Percentiles rank a stretch among this genome's conserved stretches.
Evolutionary conservation across 1,284 basidiomycete genomes (phyloP).

Genomic region (Irpex sp.): DNA sequence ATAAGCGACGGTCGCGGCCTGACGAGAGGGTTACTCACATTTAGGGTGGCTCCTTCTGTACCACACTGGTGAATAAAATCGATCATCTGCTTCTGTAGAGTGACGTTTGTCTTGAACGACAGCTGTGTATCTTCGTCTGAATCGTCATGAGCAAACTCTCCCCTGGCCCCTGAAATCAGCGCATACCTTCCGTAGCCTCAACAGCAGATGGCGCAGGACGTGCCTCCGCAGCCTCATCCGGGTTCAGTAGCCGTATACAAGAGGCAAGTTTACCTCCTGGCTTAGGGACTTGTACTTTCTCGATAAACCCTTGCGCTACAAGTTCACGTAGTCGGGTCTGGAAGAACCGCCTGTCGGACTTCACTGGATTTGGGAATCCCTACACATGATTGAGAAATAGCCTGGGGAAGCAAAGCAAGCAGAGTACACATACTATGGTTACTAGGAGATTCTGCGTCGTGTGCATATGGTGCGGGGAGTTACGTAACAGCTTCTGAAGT

Average conservation of each 20-base stretch:
- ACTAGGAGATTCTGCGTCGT: conserved; percentile 66
- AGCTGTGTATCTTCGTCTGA: conserved; percentile 16
- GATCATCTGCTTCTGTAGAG: conserved; percentile 73
- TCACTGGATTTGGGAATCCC: conserved; percentile 71
- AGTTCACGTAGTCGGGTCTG: conserved; percentile 67
- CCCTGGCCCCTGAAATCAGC: too few relatives aligned
- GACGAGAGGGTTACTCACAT: conserved; percentile 38
- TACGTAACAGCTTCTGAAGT: conserved; percentile 62
- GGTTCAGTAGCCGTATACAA: conserved; percentile 56
- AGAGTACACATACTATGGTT: conserved; percentile 50
- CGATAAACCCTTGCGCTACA: conserved; percentile 64
- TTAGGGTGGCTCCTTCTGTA: conserved; percentile 63
- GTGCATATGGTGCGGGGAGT: conserved; percentile 64
- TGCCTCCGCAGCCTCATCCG: conserved; percentile 28
- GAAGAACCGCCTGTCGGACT: conserved; percentile 75
- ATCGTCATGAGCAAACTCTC: neutral
- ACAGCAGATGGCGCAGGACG: conserved; percentile 29
- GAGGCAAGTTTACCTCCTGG: conserved; percentile 47
- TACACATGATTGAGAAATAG: conserved; percentile 26
- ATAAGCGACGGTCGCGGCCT: conserved; percentile 10
- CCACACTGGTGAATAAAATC: conserved; percentile 66
- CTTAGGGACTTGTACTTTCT: conserved; percentile 66
- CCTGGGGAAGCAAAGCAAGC: neutral
- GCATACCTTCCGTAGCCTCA: conserved; percentile 6
- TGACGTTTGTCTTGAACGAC: conserved; percentile 54